These are phyloP conservation scores for Suhomyces ambrosiae DNA, from an alignment of 1,139 yeast genomes.

Conservation along the genomic window DNA sequence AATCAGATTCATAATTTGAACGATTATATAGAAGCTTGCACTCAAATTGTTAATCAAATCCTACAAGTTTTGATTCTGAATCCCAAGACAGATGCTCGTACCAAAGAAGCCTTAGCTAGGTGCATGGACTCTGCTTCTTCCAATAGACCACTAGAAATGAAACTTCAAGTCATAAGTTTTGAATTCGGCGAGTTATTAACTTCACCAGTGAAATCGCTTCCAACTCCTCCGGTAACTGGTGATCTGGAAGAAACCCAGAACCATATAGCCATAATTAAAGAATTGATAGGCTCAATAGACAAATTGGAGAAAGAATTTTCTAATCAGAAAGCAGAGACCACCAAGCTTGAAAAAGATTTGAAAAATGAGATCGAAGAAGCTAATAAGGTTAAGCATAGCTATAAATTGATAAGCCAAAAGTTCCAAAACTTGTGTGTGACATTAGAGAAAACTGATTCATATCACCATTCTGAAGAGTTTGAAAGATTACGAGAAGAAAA, in stretches of 20 bases:
- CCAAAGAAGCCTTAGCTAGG: conserved; percentile 22
- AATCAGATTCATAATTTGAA: conserved; percentile 19
- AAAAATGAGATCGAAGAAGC: conserved; percentile 28
- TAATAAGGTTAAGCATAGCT: conserved; percentile 22
- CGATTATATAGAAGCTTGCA: conserved; percentile 20
- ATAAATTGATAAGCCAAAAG: conserved; percentile 22
- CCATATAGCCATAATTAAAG: conserved; percentile 21
- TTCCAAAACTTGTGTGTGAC: conserved; percentile 22
- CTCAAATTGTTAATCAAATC: conserved; percentile 25
- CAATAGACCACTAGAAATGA: conserved; percentile 25
- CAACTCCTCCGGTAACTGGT: conserved; percentile 21
- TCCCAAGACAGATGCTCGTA: conserved; percentile 20
- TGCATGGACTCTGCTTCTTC: conserved; percentile 19
- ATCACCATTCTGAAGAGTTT: conserved; percentile 15
- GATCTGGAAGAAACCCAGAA: conserved; percentile 20
- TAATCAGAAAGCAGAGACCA: conserved; percentile 25
- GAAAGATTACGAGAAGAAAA: conserved; percentile 25
- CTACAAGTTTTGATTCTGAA: conserved; percentile 25
- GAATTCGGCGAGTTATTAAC: conserved; percentile 22
- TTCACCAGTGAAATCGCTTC: conserved; percentile 11
- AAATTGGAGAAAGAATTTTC: conserved; percentile 27
- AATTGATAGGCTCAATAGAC: conserved; percentile 19
- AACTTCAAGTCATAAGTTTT: conserved; percentile 27
- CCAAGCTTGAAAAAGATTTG: conserved; percentile 27
- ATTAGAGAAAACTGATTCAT: conserved; percentile 15